Evolutionary conservation across 441 rosid species (phyloP), one percentile per base, ranked within the genome.

Genomic region (Monsonia emarginata): DNA sequence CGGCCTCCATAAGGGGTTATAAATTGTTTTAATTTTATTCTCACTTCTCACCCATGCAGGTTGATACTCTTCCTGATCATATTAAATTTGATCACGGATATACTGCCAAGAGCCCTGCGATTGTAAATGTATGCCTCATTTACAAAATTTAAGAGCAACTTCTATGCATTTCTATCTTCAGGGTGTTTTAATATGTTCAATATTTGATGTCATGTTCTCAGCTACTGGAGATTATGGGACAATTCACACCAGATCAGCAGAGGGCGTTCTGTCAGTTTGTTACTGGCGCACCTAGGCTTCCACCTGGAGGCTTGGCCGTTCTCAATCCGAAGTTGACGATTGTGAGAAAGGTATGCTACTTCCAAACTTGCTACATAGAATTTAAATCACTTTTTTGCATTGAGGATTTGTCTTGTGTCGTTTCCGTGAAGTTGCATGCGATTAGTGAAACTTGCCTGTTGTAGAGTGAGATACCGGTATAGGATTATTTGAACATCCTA

Each of bases 251-350:
- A 52, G 97, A 95, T 81, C 94, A 87, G 74, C 98, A 95, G 80
- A 86, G 88, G 66, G 85, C 99, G 44, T 95, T 95, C 86, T 95
- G 99, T 81, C 98, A 90, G 66, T 95, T 92, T 76, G 97, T 95
- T 28, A 95, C 99, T n/a, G 99, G 99, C 66, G 99, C 99, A 66
- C 98, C 98, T 25, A 82, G 98, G 80, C 91, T 92, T 74, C 98
- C 98, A 54, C 96, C 98, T 24, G 98, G 99, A 66, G 98, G 99
- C 64, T 72, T 95, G 78, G 96, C 99, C 2, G 98, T 92, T 67
- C 76, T 95, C 58, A 92, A 86, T 79, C 99, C 99, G 24, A 95
- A 90, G 81, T 74, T 95, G 72, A 95, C 99, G 22, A 92, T 95
- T 24, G 99, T 95, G 72, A 83, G 99, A 81, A 95, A 95, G 98